Conservation (phyloP, 345 rosid genomes). For the Sonneratia caseolaris region DNA sequence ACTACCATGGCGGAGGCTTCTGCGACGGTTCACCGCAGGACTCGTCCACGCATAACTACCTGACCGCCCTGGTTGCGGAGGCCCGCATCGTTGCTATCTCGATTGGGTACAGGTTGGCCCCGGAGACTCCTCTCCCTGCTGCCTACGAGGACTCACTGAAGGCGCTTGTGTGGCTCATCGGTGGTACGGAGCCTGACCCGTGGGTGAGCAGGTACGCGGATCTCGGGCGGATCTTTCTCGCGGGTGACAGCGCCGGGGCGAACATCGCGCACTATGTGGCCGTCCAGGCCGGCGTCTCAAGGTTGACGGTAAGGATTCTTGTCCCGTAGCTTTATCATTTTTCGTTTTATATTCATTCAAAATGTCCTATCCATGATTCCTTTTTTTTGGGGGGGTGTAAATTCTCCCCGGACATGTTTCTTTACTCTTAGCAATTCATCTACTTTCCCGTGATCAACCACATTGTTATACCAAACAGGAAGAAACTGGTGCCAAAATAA, state of each 20-base stretch:
- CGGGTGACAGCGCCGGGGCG: constrained; percentile 36
- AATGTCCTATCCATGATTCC: no score
- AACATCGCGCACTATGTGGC: constrained; percentile 20
- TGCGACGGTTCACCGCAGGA: constrained; percentile 28
- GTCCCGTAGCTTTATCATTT: neutral
- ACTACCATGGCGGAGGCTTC: constrained; percentile 44
- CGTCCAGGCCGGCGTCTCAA: neutral
- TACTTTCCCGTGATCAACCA: neutral
- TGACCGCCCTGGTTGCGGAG: constrained; percentile 19
- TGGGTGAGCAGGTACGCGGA: constrained; percentile 27
- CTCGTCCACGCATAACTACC: constrained; percentile 18
- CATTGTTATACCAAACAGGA: neutral
- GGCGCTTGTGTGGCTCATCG: constrained; percentile 29
- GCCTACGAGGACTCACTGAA: constrained; percentile 35
- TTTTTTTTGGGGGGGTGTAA: no score
- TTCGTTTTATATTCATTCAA: no score
- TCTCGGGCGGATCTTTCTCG: constrained; percentile 24
- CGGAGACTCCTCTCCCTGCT: constrained; percentile 25
- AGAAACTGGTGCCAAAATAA: constrained; percentile 6
- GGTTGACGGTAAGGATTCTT: neutral
- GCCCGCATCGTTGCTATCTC: constrained; percentile 22
- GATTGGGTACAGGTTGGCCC: constrained; percentile 29
- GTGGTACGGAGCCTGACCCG: constrained; percentile 21
- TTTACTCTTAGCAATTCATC: no score
- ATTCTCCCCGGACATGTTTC: no score